Base-by-base conservation (phyloP, 768 basidiomycete species). In the Leccinum arenicola region DNA sequence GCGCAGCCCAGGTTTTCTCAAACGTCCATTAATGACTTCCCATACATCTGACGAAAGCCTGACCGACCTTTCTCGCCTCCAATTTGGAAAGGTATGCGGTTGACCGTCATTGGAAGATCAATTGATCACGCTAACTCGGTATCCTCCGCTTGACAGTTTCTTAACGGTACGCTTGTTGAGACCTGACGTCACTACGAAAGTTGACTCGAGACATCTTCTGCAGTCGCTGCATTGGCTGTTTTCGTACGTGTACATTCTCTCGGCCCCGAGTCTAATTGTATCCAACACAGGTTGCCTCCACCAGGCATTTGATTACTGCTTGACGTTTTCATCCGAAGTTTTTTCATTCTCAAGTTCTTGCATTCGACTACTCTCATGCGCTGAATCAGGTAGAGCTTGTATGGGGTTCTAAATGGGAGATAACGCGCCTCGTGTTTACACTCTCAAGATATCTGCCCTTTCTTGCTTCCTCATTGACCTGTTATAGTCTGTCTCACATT, bases 371-470 rank as follows among this genome's bases (percentile, higher is more conserved):
- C 36, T 36, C 36, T 40, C 19, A 8, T 11, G 1, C 23, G 4
- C 36, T 36, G 6, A 8, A 33, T 31, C 38, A 71, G 69, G 65
- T 70, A 4, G 58, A 59, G 52, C 53, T 35, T 31, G 10, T 31
- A 31, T 31, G 31, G 31, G 31, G 31, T 31, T 3, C 31, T 31
- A 31, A 31, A 31, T 72, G 69, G 69, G 59, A 54, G n/a, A 19
- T 21, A 4, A 38, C 70, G 31, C 68, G 68, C 35, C 31, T 64
- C 25, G 54, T 72, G n/a, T 70, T 70, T 50, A 66, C 68, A 6
- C 5, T 70, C 8, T 56, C 70, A 48, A 70, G 69, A 62, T 72
- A 72, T 56, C 54, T 72, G 29, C 54, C 70, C 29, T 68, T 70
- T 36, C 2, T 70, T 54, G 43, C 64, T 9, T 57, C 62, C n/a